Percentiles rank a stretch among this genome's conserved stretches.
Evolutionary conservation across 441 rosid species (phyloP).

Genomic region (Erysimum cheiri): DNA sequence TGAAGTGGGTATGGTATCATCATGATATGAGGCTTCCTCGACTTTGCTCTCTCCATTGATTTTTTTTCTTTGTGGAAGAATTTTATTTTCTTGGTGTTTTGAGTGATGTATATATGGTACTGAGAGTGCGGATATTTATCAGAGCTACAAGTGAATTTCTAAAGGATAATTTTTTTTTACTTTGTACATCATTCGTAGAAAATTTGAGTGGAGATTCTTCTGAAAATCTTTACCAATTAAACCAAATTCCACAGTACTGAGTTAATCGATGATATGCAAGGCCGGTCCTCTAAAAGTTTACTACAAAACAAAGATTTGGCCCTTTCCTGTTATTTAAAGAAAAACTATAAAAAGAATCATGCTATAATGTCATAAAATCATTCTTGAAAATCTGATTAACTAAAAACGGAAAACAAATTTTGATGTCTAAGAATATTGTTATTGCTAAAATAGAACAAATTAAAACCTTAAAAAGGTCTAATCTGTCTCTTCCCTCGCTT

Average conservation of each 20-base stretch:
- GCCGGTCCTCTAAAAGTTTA: background rate
- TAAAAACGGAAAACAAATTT: background rate
- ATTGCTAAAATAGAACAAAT: background rate
- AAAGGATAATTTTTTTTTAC: background rate
- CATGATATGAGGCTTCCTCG: constrained; percentile 56
- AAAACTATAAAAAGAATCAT: background rate
- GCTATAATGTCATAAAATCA: background rate
- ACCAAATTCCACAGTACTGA: too few species aligned
- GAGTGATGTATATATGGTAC: constrained; percentile 15
- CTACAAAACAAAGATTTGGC: background rate
- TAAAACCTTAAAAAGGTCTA: background rate
- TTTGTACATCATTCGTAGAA: background rate
- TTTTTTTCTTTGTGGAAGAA: background rate
- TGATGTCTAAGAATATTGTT: background rate
- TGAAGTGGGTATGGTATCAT: constrained; percentile 71
- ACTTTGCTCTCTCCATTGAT: constrained; percentile 36
- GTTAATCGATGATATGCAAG: background rate
- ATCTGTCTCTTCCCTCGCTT: background rate
- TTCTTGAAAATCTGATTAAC: background rate
- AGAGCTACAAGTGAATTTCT: background rate
- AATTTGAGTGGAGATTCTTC: background rate
- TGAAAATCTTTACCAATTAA: background rate
- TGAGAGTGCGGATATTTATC: constrained; percentile 4
- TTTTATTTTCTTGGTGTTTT: background rate
- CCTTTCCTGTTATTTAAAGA: background rate